Evolutionary conservation across 495 filamentous ascomycete genomes (phyloP).

Genomic region (Penicillium argentinense): DNA sequence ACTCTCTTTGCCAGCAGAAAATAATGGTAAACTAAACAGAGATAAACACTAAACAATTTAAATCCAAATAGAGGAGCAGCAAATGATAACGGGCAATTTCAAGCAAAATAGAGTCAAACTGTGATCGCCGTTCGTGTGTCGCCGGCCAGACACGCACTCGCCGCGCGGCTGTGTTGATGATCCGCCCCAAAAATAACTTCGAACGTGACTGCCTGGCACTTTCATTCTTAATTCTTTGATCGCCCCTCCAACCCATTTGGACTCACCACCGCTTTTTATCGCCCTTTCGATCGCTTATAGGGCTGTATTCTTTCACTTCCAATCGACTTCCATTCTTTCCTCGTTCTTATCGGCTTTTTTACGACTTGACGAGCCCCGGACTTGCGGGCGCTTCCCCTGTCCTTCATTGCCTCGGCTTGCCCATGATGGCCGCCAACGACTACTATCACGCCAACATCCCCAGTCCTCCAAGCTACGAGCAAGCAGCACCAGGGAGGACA

Average conservation of each 20-base stretch:
- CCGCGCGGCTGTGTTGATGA: constrained; percentile 31
- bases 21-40: too few relatives aligned
- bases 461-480: constrained; percentile 46
- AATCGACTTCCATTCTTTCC: not conserved
- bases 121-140: too few relatives aligned
- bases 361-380: constrained; percentile 3
- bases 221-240: constrained; percentile 6
- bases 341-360: not conserved
- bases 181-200: constrained; percentile 29
- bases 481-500: constrained; percentile 26
- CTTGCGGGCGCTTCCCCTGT: not conserved
- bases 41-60: too few relatives aligned
- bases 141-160: constrained; percentile 1
- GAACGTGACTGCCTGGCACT: constrained; percentile 26
- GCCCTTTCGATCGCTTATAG: constrained; percentile 1
- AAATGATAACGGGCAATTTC: too few relatives aligned
- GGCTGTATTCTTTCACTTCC: not conserved
- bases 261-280: not conserved
- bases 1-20: too few relatives aligned
- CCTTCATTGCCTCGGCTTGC: constrained; percentile 9
- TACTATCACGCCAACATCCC: constrained; percentile 63
- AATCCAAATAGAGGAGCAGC: too few relatives aligned
- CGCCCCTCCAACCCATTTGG: not conserved
- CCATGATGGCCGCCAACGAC: constrained; percentile 78
- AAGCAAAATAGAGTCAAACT: too few relatives aligned